Percentiles rank a stretch among this genome's conserved stretches.
Evolutionary conservation across 805 yeast genomes (phyloP).

Genomic region (Komagataella populi): DNA sequence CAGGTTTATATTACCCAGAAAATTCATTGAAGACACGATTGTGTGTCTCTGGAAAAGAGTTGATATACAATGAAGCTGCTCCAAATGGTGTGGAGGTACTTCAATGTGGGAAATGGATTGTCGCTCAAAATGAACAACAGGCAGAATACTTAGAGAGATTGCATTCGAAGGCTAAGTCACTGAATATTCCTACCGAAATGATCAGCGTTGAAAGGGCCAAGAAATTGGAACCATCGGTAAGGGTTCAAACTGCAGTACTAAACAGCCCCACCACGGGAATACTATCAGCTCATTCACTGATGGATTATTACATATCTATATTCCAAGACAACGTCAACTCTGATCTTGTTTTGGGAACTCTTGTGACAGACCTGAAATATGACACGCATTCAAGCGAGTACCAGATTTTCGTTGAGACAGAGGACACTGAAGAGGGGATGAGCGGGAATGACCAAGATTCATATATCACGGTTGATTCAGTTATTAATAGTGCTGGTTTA

Average conservation of each 20-base stretch:
- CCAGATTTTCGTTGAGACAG: constrained; percentile 15
- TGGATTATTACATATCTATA: constrained; percentile 40
- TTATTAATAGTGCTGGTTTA: constrained; percentile 73
- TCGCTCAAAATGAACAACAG: constrained; percentile 65
- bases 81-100: constrained; percentile 40
- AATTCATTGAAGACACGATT: constrained; percentile 52
- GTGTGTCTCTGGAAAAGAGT: constrained; percentile 63
- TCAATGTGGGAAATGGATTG: constrained; percentile 75
- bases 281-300: constrained; percentile 64
- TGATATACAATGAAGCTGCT: constrained; percentile 38
- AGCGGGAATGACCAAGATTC: constrained; percentile 16
- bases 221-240: constrained; percentile 49
- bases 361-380: constrained; percentile 28
- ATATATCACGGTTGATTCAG: constrained; percentile 32
- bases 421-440: constrained; percentile 9
- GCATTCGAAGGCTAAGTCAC: constrained; percentile 23
- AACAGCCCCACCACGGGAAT: constrained; percentile 80
- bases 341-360: constrained; percentile 49
- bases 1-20: constrained; percentile 72
- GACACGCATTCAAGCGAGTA: constrained; percentile 14
- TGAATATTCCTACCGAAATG: constrained; percentile 50
- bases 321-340: constrained; percentile 43
- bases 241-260: constrained; percentile 46
- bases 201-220: constrained; percentile 31
- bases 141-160: constrained; percentile 42